Conservation (phyloP, 169 alveolate genomes). For the Besnoitia besnoiti region DNA sequence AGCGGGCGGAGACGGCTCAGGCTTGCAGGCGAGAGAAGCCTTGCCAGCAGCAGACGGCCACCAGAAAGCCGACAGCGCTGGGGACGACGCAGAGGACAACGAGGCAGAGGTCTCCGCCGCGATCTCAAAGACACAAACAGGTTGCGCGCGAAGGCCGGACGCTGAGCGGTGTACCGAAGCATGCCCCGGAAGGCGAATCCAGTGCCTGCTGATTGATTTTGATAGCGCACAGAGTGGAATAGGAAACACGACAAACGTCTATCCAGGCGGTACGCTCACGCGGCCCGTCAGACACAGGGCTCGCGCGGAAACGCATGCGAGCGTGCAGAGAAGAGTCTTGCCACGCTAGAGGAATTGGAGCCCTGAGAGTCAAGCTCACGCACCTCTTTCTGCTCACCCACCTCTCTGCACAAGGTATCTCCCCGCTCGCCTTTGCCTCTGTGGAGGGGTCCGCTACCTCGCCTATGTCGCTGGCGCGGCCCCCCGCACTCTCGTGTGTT, state of each 20-base stretch:
- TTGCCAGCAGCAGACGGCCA: too few species aligned
- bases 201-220: neutral
- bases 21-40: too few species aligned
- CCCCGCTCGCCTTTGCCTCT: neutral
- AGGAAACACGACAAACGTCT: neutral
- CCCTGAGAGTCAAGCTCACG: neutral
- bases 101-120: neutral
- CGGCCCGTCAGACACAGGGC: too few species aligned
- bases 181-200: neutral
- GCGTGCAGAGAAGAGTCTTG: too few species aligned
- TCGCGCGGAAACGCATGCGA: too few species aligned
- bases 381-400: neutral
- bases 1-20: too few species aligned
- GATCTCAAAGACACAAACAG: neutral
- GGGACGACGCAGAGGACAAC: neutral
- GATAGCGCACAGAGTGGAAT: conserved; percentile 4
- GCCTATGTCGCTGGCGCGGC: too few species aligned
- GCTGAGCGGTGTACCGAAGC: neutral
- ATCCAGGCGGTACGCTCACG: conserved; percentile 18
- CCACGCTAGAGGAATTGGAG: neutral
- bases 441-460: neutral
- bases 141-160: neutral
- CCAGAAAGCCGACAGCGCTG: neutral
- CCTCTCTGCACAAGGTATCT: neutral
- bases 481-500: too few species aligned